Percentiles rank a stretch among this genome's conserved stretches.
phyloP scores from a whole-genome alignment of 2,329 filamentous ascomycete species.

The Talaromyces rugulosus region DNA sequence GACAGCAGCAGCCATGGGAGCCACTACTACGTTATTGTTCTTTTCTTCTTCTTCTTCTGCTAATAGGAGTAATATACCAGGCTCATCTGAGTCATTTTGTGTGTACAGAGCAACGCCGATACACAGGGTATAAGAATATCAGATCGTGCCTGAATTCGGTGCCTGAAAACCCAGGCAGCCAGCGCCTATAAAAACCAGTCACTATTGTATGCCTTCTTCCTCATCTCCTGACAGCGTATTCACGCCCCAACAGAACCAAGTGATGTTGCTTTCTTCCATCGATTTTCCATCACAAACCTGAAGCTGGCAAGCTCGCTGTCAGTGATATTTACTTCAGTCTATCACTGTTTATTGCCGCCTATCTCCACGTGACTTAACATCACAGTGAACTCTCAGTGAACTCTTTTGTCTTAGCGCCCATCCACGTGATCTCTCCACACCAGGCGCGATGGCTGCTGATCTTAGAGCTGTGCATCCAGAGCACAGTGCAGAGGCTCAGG shows the following conservation, averaged over 20 bases:
- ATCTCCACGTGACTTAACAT: constrained; percentile 3
- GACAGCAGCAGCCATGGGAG: constrained; percentile 1
- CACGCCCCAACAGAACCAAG: not conserved
- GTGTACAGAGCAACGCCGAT: not conserved
- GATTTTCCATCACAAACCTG: not conserved
- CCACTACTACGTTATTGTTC: not conserved
- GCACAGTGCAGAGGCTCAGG: not conserved
- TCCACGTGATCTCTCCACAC: not conserved
- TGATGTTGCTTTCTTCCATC: not conserved
- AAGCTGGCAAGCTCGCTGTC: not conserved
- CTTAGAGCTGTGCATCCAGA: not conserved
- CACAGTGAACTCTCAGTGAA: not conserved
- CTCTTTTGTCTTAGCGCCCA: not conserved
- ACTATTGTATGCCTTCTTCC: not conserved
- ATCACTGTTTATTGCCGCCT: not conserved
- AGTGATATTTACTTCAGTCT: not conserved
- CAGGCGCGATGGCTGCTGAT: not conserved
- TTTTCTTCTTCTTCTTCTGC: not conserved
- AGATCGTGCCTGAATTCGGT: not conserved
- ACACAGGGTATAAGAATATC: not conserved
- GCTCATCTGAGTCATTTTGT: not conserved
- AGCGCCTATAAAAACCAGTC: not conserved
- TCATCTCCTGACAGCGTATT: not conserved
- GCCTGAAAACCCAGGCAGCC: not conserved
- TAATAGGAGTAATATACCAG: not conserved